Conservation (phyloP, 371 early-diverging fungal species). For the Sporodiniella umbellata region DNA sequence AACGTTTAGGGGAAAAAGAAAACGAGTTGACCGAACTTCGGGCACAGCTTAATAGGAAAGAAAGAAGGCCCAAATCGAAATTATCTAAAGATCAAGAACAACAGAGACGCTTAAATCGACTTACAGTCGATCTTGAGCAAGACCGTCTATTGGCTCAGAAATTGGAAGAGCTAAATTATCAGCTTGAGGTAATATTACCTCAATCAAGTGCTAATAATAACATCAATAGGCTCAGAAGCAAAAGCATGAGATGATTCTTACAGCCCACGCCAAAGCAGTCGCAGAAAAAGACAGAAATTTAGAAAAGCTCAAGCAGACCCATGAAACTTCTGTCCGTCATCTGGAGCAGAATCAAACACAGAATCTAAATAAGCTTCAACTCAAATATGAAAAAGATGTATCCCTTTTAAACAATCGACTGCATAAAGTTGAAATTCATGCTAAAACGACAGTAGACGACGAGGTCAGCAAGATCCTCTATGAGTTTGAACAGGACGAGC, state of each 20-base stretch:
- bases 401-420: constrained; percentile 25
- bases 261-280: constrained; percentile 39
- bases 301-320: constrained; percentile 26
- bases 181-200: constrained; percentile 32
- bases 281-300: constrained; percentile 47
- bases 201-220: too few species aligned
- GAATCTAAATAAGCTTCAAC: constrained; percentile 21
- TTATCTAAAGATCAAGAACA: constrained; percentile 21
- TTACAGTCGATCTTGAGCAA: constrained; percentile 44
- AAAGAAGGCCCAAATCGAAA: constrained; percentile 21
- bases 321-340: constrained; percentile 27
- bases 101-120: constrained; percentile 33
- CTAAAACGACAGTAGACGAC: constrained; percentile 37
- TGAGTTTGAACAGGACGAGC: constrained; percentile 51
- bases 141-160: constrained; percentile 41
- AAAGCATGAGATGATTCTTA: constrained; percentile 38
- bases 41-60: constrained; percentile 32
- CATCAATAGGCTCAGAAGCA: constrained; percentile 43
- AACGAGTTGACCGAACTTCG: constrained; percentile 34
- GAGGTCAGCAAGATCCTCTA: constrained; percentile 41
- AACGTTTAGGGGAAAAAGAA: constrained; percentile 39
- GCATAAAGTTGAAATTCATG: constrained; percentile 29
- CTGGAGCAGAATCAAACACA: constrained; percentile 34
- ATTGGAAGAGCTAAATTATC: constrained; percentile 40
- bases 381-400: constrained; percentile 26